Percentiles rank a stretch among this genome's conserved stretches.
These are phyloP conservation scores for Buxus sempervirens DNA, from an alignment of 164 flowering plant species.

Conservation along the genomic window DNA sequence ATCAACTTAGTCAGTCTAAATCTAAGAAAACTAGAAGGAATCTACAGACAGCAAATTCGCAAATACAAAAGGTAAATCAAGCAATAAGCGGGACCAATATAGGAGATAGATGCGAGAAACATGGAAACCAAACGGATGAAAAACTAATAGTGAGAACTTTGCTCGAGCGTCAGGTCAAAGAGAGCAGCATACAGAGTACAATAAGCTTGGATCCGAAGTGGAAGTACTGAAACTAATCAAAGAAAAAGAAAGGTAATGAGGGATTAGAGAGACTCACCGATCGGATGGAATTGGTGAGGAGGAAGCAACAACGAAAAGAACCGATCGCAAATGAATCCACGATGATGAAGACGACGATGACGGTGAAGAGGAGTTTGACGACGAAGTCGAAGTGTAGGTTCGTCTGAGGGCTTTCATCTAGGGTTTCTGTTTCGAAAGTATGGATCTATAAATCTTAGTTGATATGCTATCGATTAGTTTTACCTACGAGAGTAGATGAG, in stretches of 20 bases:
- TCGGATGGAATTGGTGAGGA: conserved; percentile 53
- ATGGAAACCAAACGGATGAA: not conserved
- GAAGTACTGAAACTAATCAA: not conserved
- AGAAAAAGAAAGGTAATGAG: not conserved
- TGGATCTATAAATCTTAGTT: not conserved
- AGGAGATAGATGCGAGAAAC: not conserved
- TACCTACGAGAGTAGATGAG: conserved; percentile 58
- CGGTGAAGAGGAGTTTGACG: conserved; percentile 29
- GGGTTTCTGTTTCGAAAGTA: conserved; percentile 12
- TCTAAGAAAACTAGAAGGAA: not conserved
- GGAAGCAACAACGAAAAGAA: conserved; percentile 66
- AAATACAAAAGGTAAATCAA: not conserved
- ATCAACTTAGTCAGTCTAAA: not conserved
- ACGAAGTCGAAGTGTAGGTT: conserved; percentile 51
- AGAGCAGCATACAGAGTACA: not conserved
- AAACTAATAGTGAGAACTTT: not conserved
- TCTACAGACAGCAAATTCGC: not conserved
- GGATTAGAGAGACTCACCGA: conserved; percentile 59
- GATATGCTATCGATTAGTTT: conserved; percentile 4
- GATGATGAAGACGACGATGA: conserved; percentile 50
- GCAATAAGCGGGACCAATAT: not conserved
- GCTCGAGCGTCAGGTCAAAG: not conserved
- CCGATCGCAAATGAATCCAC: conserved; percentile 88
- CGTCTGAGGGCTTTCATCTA: conserved; percentile 82
- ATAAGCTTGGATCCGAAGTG: conserved; percentile 10